Base-by-base conservation (phyloP, 2,329 filamentous ascomycete genomes). In the Cadophora sp. region DNA sequence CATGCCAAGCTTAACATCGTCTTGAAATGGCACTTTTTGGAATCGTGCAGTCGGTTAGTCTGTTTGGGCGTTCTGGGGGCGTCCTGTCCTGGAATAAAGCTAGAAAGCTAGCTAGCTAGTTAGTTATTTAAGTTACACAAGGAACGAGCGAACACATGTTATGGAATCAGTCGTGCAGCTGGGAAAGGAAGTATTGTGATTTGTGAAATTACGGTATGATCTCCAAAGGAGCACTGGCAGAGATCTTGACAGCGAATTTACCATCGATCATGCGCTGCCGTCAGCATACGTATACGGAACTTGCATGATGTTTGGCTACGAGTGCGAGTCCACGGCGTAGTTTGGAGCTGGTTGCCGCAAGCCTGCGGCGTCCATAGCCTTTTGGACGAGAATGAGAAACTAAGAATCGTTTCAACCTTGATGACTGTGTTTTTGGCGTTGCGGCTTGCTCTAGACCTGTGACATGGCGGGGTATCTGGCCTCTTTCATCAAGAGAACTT, bases 351-450 rank as follows among this genome's bases (percentile, higher is more conserved):
- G 33, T 33, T 33, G 20, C 55, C 33, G 55, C 55, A 58, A 58
- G 55, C n/a, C 55, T 58, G 55, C 55, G 55, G 36, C 55, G 55
- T 24, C 55, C 36, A 43, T 43, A 58, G n/a, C 55, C 55, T 43
- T 58, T 58, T 41, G 36, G 55, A 41, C 7, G 55, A 24, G 13
- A 36, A 41, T 30, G 13, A n/a, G 14, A 20, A 14, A n/a, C 3
- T 39, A 18, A 43, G 20, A 22, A 41, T 20, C 2, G 33, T 39
- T 58, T 58, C 20, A 5, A 39, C 11, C n/a, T 33, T 41, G 55
- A 58, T 58, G 55, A 58, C 55, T 58, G 55, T 58, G 36, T 24
- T 58, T 41, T 58, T 41, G 33, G 55, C 36, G 33, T 43, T 22
- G 36, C 36, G 39, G 33, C n/a, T 39, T 22, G 33, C 9, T 56